phyloP scores from a whole-genome alignment of 2,329 filamentous ascomycete genomes.

The Verticillium nonalfalfae region DNA sequence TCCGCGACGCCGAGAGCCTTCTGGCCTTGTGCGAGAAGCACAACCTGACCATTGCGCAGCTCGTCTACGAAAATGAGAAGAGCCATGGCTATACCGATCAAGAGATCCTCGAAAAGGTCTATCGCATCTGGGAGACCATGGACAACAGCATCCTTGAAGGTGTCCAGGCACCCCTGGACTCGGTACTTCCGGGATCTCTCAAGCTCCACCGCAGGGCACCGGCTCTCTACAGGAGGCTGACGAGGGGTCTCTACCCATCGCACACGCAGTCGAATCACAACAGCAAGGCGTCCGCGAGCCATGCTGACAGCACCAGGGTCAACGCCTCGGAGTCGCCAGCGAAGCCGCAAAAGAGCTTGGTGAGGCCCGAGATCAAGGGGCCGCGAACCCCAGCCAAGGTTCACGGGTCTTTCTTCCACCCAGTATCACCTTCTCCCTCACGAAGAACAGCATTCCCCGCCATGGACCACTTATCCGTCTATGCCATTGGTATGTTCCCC shows the following conservation, averaged over 20 bases:
- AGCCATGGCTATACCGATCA: conserved; percentile 43
- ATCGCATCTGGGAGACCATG: conserved; percentile 45
- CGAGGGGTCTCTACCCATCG: conserved; percentile 37
- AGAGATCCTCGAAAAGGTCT: conserved; percentile 38
- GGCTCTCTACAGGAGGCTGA: conserved; percentile 35
- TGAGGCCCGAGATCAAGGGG: conserved; percentile 10
- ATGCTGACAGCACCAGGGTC: conserved; percentile 1
- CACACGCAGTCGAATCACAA: conserved; percentile 14
- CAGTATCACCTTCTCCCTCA: conserved; percentile 35
- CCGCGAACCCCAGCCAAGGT: conserved; percentile 29
- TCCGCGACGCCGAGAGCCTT: conserved; percentile 38
- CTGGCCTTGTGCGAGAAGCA: conserved; percentile 40
- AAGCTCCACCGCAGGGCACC: conserved; percentile 41
- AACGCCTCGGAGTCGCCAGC: neutral
- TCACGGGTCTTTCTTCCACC: conserved; percentile 38
- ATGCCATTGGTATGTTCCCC: conserved; percentile 30
- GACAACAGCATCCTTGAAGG: conserved; percentile 43
- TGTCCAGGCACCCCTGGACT: conserved; percentile 35
- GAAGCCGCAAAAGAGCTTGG: neutral
- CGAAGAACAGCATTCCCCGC: conserved; percentile 41
- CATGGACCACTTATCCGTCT: conserved; percentile 44
- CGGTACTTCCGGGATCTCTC: conserved; percentile 37
- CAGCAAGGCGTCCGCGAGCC: conserved; percentile 4
- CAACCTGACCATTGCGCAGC: conserved; percentile 43
- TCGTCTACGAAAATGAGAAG: conserved; percentile 47